Percentiles rank a stretch among this genome's conserved stretches.
Evolutionary conservation across 495 filamentous ascomycete genomes (phyloP).

Genomic region (Neurospora sp.): DNA sequence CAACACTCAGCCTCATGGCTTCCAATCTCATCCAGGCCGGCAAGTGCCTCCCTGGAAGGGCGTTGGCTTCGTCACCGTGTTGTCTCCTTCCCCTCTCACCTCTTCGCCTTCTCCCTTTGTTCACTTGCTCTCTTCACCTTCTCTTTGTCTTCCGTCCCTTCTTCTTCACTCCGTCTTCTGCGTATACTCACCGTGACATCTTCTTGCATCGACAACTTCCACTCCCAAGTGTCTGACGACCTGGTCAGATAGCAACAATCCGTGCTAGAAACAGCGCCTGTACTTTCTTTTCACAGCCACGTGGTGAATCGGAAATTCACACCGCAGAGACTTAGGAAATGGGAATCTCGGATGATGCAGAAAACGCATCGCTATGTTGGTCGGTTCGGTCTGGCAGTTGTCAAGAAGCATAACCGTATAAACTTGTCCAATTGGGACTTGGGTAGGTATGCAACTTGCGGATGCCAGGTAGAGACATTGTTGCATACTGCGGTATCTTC

Average conservation of each 20-base stretch:
- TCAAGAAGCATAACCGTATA: background rate
- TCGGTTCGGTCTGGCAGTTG: background rate
- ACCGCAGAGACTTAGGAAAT: background rate
- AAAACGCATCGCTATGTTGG: background rate
- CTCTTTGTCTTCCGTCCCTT: background rate
- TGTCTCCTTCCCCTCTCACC: background rate
- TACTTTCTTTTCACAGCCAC: background rate
- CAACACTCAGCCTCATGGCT: background rate
- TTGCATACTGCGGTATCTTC: background rate
- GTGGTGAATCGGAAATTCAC: background rate
- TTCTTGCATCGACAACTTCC: background rate
- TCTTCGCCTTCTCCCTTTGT: background rate
- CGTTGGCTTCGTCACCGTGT: background rate
- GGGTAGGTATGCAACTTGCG: background rate
- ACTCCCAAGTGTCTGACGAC: background rate
- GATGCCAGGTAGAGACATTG: background rate
- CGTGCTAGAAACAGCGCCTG: background rate
- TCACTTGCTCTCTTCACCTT: background rate
- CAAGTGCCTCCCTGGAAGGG: background rate
- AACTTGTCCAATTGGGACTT: background rate
- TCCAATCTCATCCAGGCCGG: background rate
- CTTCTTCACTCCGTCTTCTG: background rate
- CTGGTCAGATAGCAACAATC: background rate
- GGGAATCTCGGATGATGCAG: background rate
- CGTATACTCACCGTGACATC: background rate